Base-by-base conservation (phyloP, 2,329 filamentous ascomycete genomes). In the Stemphylium lycopersici region DNA sequence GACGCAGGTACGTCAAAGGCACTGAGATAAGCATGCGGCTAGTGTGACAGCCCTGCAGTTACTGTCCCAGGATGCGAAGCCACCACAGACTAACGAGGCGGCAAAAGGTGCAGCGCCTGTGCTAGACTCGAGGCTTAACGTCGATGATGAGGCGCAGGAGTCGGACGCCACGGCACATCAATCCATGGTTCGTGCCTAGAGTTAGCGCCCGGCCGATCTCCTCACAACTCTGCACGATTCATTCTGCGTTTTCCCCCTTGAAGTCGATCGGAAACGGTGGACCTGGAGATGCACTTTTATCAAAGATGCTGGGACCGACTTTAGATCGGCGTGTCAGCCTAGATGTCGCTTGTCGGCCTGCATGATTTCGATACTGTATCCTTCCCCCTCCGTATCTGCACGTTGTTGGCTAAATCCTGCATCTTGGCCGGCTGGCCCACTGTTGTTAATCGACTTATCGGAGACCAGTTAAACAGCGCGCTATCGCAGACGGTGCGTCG, bases 151-250 rank as follows among this genome's bases (percentile, higher is more conserved):
- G 31, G 33, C 31, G 36, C 34, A 37, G 38, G 4, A n/a, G 18
- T 52, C 50, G 22, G 43, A 29, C 50, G 43, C 50, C 44, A 52
- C 50, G 31, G 32, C 31, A 41, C 33, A 37, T 48, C 38, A 18
- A 29, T 36, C 24, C 24, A 32, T 41, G 31, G 47, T 45, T 51
- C 41, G 22, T 45, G n/a, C 16, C 41, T 41, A 18, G 16, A 22
- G 18, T 48, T 53, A 56, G 54, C 40, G 54, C 49, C 54, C 54
- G 54, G 54, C 31, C 54, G 54, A 56, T 53, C 49, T 36, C 42
- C 31, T 44, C 24, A 16, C 16, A 37, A 36, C 22, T 24, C 26
- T 43, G 29, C 37, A 44, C 49, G 44, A 53, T 16, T 39, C 40
- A 22, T 34, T 22, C 36, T 32, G 34, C 16, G 4, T 24, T 29